Percentiles rank a stretch among this genome's conserved stretches.
Evolutionary conservation across 2,329 filamentous ascomycete species (phyloP).

Genomic region (Claviceps monticola): DNA sequence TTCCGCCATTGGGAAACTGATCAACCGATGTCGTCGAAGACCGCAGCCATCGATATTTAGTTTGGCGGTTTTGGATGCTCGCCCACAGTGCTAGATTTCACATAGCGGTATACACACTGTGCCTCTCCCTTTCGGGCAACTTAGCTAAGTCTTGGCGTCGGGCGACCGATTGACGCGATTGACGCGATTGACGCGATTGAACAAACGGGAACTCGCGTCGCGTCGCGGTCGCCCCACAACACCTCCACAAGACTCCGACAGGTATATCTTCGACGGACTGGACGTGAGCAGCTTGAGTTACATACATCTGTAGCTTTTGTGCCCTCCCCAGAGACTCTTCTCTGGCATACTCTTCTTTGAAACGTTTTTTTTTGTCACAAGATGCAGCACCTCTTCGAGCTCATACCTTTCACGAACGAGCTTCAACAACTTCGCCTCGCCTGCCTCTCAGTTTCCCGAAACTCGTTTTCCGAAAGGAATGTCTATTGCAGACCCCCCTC

Average conservation of each 20-base stretch:
- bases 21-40: not conserved
- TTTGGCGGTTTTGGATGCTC: not conserved
- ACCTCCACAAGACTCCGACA: not conserved
- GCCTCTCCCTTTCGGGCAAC: not conserved
- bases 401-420: not conserved
- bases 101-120: not conserved
- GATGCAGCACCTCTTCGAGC: slow-evolving; percentile 31
- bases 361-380: slow-evolving; percentile 8
- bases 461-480: slow-evolving; percentile 57
- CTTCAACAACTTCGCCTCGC: slow-evolving; percentile 43
- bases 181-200: too few species aligned
- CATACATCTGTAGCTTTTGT: not conserved
- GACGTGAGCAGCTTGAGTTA: not conserved
- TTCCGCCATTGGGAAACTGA: slow-evolving; percentile 13
- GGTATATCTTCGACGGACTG: too few species aligned
- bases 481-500: slow-evolving; percentile 34
- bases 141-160: not conserved
- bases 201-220: not conserved
- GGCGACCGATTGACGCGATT: too few species aligned
- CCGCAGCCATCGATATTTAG: not conserved
- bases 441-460: slow-evolving; percentile 70
- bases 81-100: not conserved
- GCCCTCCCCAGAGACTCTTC: not conserved
- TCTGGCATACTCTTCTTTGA: not conserved
- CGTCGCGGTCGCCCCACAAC: not conserved